phyloP scores from a whole-genome alignment of 495 filamentous ascomycete species.

The Tuber umbilicatum region DNA sequence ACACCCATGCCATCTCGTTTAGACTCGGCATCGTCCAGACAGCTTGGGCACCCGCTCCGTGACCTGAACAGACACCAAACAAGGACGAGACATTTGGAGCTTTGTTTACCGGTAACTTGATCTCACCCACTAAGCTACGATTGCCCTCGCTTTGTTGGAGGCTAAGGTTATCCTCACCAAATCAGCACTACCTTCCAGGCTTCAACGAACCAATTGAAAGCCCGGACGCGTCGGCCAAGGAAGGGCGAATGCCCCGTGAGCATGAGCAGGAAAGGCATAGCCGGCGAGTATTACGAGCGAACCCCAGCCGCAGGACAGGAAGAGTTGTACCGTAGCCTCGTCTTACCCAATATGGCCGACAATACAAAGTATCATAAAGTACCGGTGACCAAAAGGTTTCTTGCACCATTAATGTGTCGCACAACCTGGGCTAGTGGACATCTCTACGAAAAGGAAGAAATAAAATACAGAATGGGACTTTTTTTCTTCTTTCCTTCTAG shows the following conservation, averaged over 20 bases:
- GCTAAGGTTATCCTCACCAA: not conserved
- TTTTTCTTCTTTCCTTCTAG: slow-evolving; percentile 1
- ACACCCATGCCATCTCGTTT: not conserved
- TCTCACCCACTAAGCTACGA: not conserved
- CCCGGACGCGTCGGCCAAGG: not conserved
- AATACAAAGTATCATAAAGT: not conserved
- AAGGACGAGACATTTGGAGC: not conserved
- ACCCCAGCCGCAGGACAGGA: not conserved
- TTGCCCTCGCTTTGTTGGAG: not conserved
- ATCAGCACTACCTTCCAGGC: not conserved
- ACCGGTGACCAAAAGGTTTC: not conserved
- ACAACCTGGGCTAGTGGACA: not conserved
- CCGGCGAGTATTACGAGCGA: not conserved
- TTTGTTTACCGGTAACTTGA: not conserved
- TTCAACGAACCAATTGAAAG: not conserved
- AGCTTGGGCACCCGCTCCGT: not conserved
- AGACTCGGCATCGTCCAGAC: not conserved
- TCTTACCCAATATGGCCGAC: not conserved
- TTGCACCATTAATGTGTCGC: not conserved
- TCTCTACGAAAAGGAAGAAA: not conserved
- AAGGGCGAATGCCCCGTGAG: not conserved
- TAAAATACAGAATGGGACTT: not conserved
- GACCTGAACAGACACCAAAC: not conserved
- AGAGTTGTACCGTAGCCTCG: not conserved
- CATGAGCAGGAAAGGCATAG: not conserved